These are phyloP conservation scores for Diversispora eburnea DNA, from an alignment of 192 early-diverging fungal genomes.

Conservation along the genomic window DNA sequence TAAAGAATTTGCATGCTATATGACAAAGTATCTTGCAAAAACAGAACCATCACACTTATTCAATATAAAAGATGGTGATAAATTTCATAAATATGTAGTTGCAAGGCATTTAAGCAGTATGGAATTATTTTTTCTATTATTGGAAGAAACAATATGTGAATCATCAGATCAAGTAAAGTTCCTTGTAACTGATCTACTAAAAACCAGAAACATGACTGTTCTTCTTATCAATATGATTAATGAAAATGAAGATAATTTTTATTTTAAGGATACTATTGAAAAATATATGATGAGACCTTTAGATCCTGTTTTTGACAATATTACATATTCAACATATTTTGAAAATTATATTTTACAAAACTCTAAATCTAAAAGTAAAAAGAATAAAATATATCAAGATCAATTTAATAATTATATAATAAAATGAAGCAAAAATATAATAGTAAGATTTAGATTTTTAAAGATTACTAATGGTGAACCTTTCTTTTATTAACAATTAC, in stretches of 20 bases:
- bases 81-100: background rate
- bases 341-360: background rate
- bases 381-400: background rate
- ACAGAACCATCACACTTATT: background rate
- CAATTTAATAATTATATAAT: background rate
- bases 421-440: background rate
- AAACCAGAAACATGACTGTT: background rate
- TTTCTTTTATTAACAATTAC: slow-evolving; percentile 8
- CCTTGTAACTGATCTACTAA: background rate
- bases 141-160: background rate
- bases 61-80: background rate
- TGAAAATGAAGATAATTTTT: background rate
- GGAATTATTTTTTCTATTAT: slow-evolving; percentile 7
- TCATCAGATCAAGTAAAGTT: background rate
- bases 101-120: background rate
- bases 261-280: background rate
- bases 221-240: background rate
- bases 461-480: background rate
- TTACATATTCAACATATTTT: background rate
- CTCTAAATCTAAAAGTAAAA: background rate
- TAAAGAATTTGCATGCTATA: background rate
- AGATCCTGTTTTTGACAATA: background rate
- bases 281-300: background rate
- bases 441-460: background rate
- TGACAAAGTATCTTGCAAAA: slow-evolving; percentile 9